Evolutionary conservation across 441 rosid genomes (phyloP).

Genomic region (Hypseocharis bilobata): DNA sequence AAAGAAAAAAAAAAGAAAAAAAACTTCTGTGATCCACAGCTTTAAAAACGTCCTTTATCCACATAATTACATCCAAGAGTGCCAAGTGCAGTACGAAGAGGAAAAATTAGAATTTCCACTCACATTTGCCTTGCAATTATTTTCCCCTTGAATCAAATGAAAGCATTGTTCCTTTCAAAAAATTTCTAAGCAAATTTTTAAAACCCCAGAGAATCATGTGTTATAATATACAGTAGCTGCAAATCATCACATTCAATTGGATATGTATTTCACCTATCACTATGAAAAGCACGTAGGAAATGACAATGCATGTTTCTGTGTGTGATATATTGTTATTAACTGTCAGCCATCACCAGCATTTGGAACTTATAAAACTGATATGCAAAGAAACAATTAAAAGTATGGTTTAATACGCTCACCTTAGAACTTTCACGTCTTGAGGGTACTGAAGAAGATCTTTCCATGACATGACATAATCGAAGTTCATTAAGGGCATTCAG

Average conservation of each 20-base stretch:
- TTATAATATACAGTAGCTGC: not conserved
- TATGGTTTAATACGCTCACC: conserved; percentile 30
- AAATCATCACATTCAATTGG: not conserved
- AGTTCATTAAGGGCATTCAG: conserved; percentile 81
- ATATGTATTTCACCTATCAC: not conserved
- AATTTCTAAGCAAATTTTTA: not conserved
- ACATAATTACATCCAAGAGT: not conserved
- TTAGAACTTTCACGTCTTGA: conserved; percentile 54
- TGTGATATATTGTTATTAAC: not conserved
- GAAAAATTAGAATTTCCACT: not conserved
- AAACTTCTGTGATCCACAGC: not conserved
- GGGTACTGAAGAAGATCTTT: conserved; percentile 40
- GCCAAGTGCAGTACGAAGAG: not conserved
- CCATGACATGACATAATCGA: conserved; percentile 59
- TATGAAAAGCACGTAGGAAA: not conserved
- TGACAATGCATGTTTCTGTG: not conserved
- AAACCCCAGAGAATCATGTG: not conserved
- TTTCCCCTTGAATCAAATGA: not conserved
- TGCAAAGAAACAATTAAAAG: conserved; percentile 18
- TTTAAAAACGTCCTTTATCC: no score
- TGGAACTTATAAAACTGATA: not conserved
- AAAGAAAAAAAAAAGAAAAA: not conserved
- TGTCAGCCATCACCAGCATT: not conserved
- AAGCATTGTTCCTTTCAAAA: not conserved
- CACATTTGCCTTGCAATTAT: not conserved